Evolutionary conservation across 805 yeast genomes (phyloP).

Genomic region (Sungouiozyma ichnusensis): DNA sequence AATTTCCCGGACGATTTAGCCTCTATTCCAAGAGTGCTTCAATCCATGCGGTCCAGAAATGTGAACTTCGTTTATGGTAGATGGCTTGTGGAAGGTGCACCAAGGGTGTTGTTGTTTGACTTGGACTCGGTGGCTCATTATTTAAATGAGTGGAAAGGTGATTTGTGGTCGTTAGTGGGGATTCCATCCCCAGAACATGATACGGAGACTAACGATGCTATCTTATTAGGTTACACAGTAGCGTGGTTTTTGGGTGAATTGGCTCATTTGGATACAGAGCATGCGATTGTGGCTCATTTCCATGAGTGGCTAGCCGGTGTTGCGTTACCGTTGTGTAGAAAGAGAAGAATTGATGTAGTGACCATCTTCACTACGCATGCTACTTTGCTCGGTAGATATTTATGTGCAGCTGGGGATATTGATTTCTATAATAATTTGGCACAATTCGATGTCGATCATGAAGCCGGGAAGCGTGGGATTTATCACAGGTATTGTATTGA

Average conservation of each 20-base stretch:
- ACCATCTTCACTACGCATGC: constrained; percentile 98
- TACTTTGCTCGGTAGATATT: constrained; percentile 83
- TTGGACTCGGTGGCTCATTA: constrained; percentile 58
- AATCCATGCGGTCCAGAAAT: constrained; percentile 75
- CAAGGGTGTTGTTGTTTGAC: constrained; percentile 83
- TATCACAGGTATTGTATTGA: constrained; percentile 96
- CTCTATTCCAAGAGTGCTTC: constrained; percentile 38
- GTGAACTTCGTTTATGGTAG: constrained; percentile 79
- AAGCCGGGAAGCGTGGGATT: constrained; percentile 95
- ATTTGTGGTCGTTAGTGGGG: constrained; percentile 82
- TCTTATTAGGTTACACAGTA: constrained; percentile 80
- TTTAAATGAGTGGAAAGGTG: constrained; percentile 89
- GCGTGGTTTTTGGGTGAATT: constrained; percentile 97
- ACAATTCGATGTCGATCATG: constrained; percentile 88
- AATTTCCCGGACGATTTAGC: constrained; percentile 21
- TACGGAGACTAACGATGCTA: constrained; percentile 83
- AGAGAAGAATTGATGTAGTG: constrained; percentile 84
- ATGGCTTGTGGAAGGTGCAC: constrained; percentile 97
- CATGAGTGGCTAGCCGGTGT: constrained; percentile 99
- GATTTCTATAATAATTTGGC: constrained; percentile 90
- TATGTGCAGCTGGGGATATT: constrained; percentile 94
- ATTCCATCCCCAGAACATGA: constrained; percentile 91
- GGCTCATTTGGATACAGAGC: constrained; percentile 68
- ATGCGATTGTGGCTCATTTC: constrained; percentile 88
- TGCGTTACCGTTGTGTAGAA: constrained; percentile 84